Conservation (phyloP, 2,329 filamentous ascomycete species). For the Hypoxylon sp. region DNA sequence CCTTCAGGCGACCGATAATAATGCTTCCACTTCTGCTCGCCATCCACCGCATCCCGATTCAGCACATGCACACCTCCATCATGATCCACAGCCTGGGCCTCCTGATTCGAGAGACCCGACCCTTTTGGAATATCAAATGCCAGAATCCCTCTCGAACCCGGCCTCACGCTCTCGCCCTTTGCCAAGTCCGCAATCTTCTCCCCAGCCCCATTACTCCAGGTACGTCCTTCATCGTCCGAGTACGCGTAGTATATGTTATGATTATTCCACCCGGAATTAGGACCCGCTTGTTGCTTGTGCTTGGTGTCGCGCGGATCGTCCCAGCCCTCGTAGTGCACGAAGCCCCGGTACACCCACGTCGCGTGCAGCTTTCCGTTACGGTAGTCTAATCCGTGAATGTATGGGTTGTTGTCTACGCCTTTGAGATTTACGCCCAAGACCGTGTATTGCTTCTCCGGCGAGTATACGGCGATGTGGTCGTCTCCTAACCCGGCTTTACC, state of each 20-base stretch:
- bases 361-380: constrained; percentile 50
- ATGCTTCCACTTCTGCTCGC: constrained; percentile 50
- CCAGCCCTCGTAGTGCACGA: constrained; percentile 55
- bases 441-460: constrained; percentile 43
- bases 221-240: constrained; percentile 54
- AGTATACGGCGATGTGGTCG: constrained; percentile 57
- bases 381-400: constrained; percentile 58
- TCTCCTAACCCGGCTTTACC: constrained; percentile 60
- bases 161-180: constrained; percentile 51
- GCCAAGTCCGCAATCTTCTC: constrained; percentile 48
- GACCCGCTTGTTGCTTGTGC: constrained; percentile 54
- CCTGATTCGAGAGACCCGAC: constrained; percentile 59
- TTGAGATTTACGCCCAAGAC: constrained; percentile 59
- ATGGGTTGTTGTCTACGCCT: constrained; percentile 59
- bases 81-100: constrained; percentile 56
- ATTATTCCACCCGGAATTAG: constrained; percentile 57
- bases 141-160: constrained; percentile 52
- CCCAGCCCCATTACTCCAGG: constrained; percentile 53
- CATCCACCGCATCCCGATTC: constrained; percentile 54
- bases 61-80: constrained; percentile 58
- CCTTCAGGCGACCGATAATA: constrained; percentile 49
- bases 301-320: constrained; percentile 51
- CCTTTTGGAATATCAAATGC: constrained; percentile 56
- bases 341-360: constrained; percentile 61
- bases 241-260: constrained; percentile 59